Evolutionary conservation across 306 rosid species (phyloP), one percentile per base, ranked within the genome.

Genomic region (Vigna radiata): DNA sequence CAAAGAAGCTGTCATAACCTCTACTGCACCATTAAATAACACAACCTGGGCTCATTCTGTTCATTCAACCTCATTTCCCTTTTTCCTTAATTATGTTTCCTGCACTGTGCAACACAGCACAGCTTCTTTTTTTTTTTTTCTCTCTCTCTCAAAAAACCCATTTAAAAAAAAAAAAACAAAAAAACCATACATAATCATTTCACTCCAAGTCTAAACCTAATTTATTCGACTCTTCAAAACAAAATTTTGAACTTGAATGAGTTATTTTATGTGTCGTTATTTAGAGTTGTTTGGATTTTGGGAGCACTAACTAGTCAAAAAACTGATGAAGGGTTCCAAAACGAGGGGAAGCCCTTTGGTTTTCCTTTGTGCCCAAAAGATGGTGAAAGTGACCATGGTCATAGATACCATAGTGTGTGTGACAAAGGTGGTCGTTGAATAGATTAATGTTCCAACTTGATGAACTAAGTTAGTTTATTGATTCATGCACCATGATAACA

Each of bases 331-430:
- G 31, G 12, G 31, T 0, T 50, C 50, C 5, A 50, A 70, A 70
- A 12, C 21, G 4, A 13, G 33, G 19, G 41, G 8, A 16, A 49
- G 19, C 0, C 18, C 19, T 25, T 25, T 25, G 27, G 27, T 25
- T 16, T 16, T 49, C 9, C 55, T 15, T n/a, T 44, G 49, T 11
- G 48, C 5, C 1, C 15, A 15, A 50, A 50, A n/a, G 7, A 52
- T 75, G 47, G 50, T 86, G 94, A 87, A 87, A 82, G 82, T 75
- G 88, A 85, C 75, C 11, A 50, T 50, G 23, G 14, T 43, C 4
- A 41, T 8, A 4, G 31, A 29, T 29, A 29, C 31, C 3, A 2
- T 8, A 29, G 31, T 3, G 11, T 18, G 11, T 18, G 15, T 79
- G 79, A 78, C 33, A 63, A 56, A 68, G 29, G 72, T 46, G 61